Evolutionary conservation across 306 rosid species (phyloP).

Genomic region (Nissolia schottii): DNA sequence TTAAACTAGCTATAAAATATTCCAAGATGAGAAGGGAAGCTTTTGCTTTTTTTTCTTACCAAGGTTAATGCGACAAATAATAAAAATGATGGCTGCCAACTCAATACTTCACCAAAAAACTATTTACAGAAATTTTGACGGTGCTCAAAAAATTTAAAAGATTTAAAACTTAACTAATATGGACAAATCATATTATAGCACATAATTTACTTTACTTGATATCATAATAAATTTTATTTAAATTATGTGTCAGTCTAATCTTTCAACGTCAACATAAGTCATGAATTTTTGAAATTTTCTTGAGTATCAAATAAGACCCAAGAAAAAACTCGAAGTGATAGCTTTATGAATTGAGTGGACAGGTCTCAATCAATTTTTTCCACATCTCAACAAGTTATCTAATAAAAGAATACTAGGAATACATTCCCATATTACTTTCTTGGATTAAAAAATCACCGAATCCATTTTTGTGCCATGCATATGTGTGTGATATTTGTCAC

Average conservation of each 20-base stretch:
- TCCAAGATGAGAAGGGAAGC: neutral
- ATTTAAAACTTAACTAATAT: too few relatives aligned
- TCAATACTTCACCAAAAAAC: neutral
- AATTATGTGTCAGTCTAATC: too few relatives aligned
- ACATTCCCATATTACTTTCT: neutral
- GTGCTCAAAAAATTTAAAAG: too few relatives aligned
- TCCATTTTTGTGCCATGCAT: neutral
- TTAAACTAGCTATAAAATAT: neutral
- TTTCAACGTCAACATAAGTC: too few relatives aligned
- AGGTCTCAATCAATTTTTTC: neutral
- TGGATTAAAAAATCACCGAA: neutral
- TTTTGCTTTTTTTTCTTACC: neutral
- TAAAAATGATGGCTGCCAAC: neutral
- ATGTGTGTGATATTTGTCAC: conserved; percentile 7
- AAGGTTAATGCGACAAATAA: neutral
- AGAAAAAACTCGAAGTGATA: neutral
- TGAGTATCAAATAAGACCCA: too few relatives aligned
- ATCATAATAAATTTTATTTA: too few relatives aligned
- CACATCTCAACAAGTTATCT: neutral
- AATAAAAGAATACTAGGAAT: neutral
- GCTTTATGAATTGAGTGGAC: neutral
- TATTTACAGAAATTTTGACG: too few relatives aligned
- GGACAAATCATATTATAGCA: too few relatives aligned
- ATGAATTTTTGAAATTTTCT: too few relatives aligned
- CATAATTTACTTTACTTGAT: too few relatives aligned